Conservation (phyloP, 352 stramenopile species). For the Phytopythium montanum region DNA sequence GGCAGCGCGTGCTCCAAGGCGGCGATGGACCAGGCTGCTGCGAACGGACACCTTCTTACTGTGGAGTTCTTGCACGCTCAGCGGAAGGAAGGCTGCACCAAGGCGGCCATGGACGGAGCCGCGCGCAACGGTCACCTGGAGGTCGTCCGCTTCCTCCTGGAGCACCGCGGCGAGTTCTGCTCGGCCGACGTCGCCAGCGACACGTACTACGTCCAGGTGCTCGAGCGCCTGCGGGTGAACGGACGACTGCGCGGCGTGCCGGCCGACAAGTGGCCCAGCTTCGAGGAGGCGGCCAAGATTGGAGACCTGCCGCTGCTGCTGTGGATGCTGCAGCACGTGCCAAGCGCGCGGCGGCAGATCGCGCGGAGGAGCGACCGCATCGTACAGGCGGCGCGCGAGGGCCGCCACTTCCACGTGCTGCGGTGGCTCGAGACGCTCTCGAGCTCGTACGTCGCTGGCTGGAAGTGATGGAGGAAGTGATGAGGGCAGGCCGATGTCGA, state of each 20-base stretch:
- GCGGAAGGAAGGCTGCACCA: conserved; percentile 36
- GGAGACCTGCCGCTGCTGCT: conserved; percentile 35
- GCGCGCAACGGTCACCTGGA: conserved; percentile 26
- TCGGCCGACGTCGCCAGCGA: conserved; percentile 19
- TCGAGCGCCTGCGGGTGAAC: conserved; percentile 21
- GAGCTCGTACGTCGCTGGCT: background rate
- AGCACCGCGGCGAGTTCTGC: conserved; percentile 34
- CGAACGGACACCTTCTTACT: conserved; percentile 17
- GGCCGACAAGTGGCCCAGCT: conserved; percentile 1
- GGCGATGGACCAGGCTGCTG: conserved; percentile 26
- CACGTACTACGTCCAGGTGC: conserved; percentile 19
- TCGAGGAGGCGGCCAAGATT: conserved; percentile 17
- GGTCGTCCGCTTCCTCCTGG: conserved; percentile 30
- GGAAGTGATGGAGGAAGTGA: conserved; percentile 1
- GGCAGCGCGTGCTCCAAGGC: conserved; percentile 11
- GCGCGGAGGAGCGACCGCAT: conserved; percentile 18
- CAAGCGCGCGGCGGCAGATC: conserved; percentile 27
- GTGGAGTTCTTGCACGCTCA: conserved; percentile 32
- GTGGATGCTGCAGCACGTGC: conserved; percentile 22
- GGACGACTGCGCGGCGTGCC: background rate
- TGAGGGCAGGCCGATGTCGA: background rate
- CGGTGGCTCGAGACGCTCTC: conserved; percentile 34
- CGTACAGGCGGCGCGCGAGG: conserved; percentile 23
- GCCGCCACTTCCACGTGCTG: conserved; percentile 28
- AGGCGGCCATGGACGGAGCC: conserved; percentile 32